Evolutionary conservation across 108 stramenopile genomes (phyloP), one percentile per base, ranked within the genome.

Genomic region (Cyclotella sp.): DNA sequence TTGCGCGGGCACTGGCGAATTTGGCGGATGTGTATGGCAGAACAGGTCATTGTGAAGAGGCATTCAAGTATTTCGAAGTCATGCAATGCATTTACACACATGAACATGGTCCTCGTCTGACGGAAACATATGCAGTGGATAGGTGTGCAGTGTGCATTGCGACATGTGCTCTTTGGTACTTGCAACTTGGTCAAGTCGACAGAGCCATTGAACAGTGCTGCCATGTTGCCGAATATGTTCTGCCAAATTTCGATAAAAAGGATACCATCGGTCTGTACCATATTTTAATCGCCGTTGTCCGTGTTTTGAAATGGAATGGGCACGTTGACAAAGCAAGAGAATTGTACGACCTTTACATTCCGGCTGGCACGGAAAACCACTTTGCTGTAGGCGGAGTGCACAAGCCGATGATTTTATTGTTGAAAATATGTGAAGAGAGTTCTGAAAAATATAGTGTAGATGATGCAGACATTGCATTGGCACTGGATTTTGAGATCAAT

Each of bases 301-400:
- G 78, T 27, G 78, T 79, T 0, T 74, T 79, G 43, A 79, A 79
- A 52, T 79, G 63, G 64, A 79, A 68, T 60, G 66, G 66, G n/a
- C 64, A 67, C 34, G 73, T 71, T n/a, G 78, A 79, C 19, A 66
- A 39, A 27, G 73, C 78, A 59, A 74, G 73, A 53, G 65, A 67
- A 24, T 29, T 79, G n/a, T 79, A 74, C 40, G 22, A 52, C 10
- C 9, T 74, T 27, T 60, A 41, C 28, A 52, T 41, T 30, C 65
- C 78, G 30, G 65, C 51, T 45, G 78, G 47, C 0, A 75, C 63
- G 22, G 73, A 49, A 44, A 42, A 27, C 28, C 72, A 79, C 41
- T 74, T 74, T 46, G 64, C 65, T 28, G 47, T 74, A 13, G 72
- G 73, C 14, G 0, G 24, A 12, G 22, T 79, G 6, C 78, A 79